Percentiles rank a stretch among this genome's conserved stretches.
Conservation (phyloP, 495 filamentous ascomycete genomes). For the Sphaerosporella brunnea region DNA sequence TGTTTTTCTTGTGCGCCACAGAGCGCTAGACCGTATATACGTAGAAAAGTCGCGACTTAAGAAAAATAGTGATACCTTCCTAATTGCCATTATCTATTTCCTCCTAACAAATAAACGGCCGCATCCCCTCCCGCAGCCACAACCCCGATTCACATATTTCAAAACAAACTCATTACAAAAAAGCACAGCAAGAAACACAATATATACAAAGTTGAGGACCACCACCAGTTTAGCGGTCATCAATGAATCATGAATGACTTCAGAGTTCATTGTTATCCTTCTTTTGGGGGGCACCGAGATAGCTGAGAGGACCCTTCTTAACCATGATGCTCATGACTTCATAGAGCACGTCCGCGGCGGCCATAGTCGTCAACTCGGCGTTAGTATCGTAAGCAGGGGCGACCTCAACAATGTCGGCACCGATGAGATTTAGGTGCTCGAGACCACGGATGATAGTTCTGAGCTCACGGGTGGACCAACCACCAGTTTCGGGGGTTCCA, state of each 20-base stretch:
- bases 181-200: too few relatives aligned
- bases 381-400: slow-evolving; percentile 52
- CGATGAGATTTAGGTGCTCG: slow-evolving; percentile 57
- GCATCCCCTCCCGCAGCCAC: too few relatives aligned
- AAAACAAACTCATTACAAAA: too few relatives aligned
- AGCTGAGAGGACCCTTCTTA: slow-evolving; percentile 29
- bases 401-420: slow-evolving; percentile 64
- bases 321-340: slow-evolving; percentile 50
- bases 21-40: too few relatives aligned
- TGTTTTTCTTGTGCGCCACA: too few relatives aligned
- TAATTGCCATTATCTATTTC: too few relatives aligned
- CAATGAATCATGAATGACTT: not conserved
- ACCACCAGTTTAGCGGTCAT: not conserved
- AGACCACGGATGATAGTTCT: slow-evolving; percentile 56
- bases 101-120: too few relatives aligned
- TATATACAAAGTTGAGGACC: not conserved
- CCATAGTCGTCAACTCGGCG: slow-evolving; percentile 50
- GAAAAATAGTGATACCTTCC: too few relatives aligned
- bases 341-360: slow-evolving; percentile 48
- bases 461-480: slow-evolving; percentile 69
- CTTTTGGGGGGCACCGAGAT: not conserved
- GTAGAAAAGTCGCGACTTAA: too few relatives aligned
- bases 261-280: not conserved
- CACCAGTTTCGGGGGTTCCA: slow-evolving; percentile 73
- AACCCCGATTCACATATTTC: too few relatives aligned